Evolutionary conservation across 805 yeast species (phyloP), one percentile per base, ranked within the genome.

Genomic region (Wickerhamomyces pijperi): DNA sequence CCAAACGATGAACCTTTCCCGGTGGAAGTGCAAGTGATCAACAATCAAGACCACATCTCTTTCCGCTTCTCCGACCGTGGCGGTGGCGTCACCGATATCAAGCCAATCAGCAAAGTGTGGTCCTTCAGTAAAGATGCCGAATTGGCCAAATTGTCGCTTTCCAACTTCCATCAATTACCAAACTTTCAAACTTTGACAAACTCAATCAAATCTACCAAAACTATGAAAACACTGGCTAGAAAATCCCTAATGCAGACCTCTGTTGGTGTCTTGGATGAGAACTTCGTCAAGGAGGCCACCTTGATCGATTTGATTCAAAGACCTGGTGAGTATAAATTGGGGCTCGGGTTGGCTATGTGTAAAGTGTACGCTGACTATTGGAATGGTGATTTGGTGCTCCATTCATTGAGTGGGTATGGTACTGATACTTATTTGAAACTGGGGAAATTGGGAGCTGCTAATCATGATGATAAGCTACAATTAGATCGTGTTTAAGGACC

Each of bases 321-420:
- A 45, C 82, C 92, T 2, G 77, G 82, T 20, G 72, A 82, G 42
- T 72, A 72, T 49, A 82, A 82, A 38, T 61, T 90, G 21, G 97
- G 97, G 0, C 70, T 90, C 42, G 95, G 97, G 1, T 64, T 90
- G 43, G 96, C 97, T 0, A 78, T 90, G 82, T 82, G 95, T 51
- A 79, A 84, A 48, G 85, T 88, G 0, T 90, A 90, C 54, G 85
- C 95, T 0, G 97, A 90, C 50, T 90, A 90, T 59, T 90, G 97
- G 97, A 92, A 88, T 49, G 97, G 97, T 6, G 83, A 81, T 38
- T 59, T 90, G 37, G 79, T 78, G 42, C 74, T 90, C 70, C 79
- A 79, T 48, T 80, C 94, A 0, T 63, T 90, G 38, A 90, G 86
- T 43, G 97, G 96, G 2, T 85, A 81, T 49, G 98, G 98, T 3